Percentiles rank a stretch among this genome's conserved stretches.
phyloP scores from a whole-genome alignment of 768 basidiomycete species.

The Phaeotremella skinneri region DNA sequence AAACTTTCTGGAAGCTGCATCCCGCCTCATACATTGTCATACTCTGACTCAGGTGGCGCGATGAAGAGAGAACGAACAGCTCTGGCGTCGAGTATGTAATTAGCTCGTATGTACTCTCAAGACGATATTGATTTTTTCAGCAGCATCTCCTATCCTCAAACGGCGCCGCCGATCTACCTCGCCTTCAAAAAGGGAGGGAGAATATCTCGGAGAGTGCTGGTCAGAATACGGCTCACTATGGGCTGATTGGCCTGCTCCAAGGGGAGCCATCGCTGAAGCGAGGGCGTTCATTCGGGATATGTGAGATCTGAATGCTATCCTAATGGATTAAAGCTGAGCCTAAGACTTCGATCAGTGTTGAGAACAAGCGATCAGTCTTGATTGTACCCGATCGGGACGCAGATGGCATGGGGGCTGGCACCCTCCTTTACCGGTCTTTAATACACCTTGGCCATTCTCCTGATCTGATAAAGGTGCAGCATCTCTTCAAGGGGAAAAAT shows the following conservation, averaged over 20 bases:
- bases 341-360: constrained; percentile 22
- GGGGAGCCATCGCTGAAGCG: constrained; percentile 42
- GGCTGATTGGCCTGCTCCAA: constrained; percentile 53
- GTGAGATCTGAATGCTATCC: constrained; percentile 28
- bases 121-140: neutral
- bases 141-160: neutral
- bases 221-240: constrained; percentile 35
- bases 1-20: too few species aligned
- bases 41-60: neutral
- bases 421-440: constrained; percentile 54
- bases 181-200: neutral
- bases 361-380: constrained; percentile 39
- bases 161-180: constrained; percentile 9
- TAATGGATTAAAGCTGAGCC: neutral
- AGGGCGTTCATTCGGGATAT: constrained; percentile 49
- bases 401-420: constrained; percentile 51
- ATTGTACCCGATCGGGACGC: constrained; percentile 58
- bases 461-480: constrained; percentile 51
- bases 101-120: neutral
- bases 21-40: too few species aligned
- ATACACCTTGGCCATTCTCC: constrained; percentile 51
- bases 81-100: neutral
- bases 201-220: constrained; percentile 5
- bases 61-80: neutral
- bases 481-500: constrained; percentile 55